phyloP scores from a whole-genome alignment of 1,284 basidiomycete species.

The Tilletia indica region DNA sequence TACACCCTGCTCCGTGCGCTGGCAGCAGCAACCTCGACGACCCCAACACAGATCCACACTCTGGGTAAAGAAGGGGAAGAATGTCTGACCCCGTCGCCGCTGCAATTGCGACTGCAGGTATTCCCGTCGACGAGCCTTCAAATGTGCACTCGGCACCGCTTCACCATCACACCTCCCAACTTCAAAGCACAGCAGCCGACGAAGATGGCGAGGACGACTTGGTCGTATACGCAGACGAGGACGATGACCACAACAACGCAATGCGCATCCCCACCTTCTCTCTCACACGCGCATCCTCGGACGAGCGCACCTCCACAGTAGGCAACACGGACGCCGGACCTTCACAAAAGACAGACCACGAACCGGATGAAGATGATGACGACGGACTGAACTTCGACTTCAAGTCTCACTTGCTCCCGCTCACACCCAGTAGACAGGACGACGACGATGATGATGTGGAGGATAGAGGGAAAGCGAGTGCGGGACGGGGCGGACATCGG shows the following conservation, averaged over 20 bases:
- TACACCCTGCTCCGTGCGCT: too few relatives aligned
- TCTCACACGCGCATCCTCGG: constrained; percentile 22
- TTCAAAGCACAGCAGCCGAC: constrained; percentile 19
- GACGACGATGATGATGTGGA: constrained; percentile 1
- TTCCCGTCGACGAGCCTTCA: constrained; percentile 33
- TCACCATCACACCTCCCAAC: constrained; percentile 21
- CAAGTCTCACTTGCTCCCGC: constrained; percentile 2
- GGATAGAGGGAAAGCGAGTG: neutral
- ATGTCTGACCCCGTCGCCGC: constrained; percentile 39
- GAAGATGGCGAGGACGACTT: constrained; percentile 44
- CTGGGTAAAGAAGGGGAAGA: too few relatives aligned
- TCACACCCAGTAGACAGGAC: neutral
- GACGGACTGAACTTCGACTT: constrained; percentile 21
- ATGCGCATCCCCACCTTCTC: constrained; percentile 2
- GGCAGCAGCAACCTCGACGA: too few relatives aligned
- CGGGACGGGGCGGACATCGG: neutral
- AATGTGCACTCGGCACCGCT: constrained; percentile 28
- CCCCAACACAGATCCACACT: too few relatives aligned
- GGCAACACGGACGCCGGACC: neutral
- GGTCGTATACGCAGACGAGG: constrained; percentile 32
- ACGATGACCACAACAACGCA: neutral
- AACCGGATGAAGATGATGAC: constrained; percentile 28
- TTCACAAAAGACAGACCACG: neutral
- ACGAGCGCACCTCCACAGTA: neutral
- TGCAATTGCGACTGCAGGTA: constrained; percentile 37